phyloP scores from a whole-genome alignment of 805 yeast genomes.

The Pichia kluyveri region DNA sequence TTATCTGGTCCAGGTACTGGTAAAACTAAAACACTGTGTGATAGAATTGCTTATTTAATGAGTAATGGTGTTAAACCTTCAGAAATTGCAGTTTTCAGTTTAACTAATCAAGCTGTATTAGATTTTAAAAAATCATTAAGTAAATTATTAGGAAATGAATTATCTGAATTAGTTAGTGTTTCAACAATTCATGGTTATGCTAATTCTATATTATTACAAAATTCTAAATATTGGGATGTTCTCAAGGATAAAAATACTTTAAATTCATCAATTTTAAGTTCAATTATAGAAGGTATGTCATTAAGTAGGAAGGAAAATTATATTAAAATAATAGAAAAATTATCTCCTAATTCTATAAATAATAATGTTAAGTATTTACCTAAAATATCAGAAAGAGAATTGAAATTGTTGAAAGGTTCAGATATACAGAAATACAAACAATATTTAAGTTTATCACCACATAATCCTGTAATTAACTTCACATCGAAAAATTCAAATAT shows the following conservation, averaged over 20 bases:
- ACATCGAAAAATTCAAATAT: background rate
- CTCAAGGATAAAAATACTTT: slow-evolving; percentile 36
- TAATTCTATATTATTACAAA: slow-evolving; percentile 35
- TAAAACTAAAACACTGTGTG: slow-evolving; percentile 51
- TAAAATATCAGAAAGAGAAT: background rate
- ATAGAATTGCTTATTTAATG: slow-evolving; percentile 42
- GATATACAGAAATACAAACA: slow-evolving; percentile 1
- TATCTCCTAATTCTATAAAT: background rate
- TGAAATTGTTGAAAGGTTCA: background rate
- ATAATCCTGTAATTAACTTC: background rate
- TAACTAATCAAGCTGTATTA: slow-evolving; percentile 63
- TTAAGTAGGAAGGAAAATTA: background rate
- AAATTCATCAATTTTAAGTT: slow-evolving; percentile 3
- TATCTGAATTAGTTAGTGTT: slow-evolving; percentile 30
- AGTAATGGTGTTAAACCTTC: slow-evolving; percentile 31
- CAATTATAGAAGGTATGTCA: background rate
- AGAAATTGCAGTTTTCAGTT: slow-evolving; percentile 51
- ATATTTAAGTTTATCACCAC: background rate
- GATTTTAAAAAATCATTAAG: slow-evolving; percentile 29
- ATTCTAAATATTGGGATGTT: slow-evolving; percentile 28
- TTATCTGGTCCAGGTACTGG: slow-evolving; percentile 74
- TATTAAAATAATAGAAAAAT: background rate
- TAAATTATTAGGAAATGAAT: slow-evolving; percentile 25
- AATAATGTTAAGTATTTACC: background rate
- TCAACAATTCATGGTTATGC: slow-evolving; percentile 62